Base-by-base conservation (phyloP, 192 early-diverging fungal genomes). In the Chytriomyces confervae region DNA sequence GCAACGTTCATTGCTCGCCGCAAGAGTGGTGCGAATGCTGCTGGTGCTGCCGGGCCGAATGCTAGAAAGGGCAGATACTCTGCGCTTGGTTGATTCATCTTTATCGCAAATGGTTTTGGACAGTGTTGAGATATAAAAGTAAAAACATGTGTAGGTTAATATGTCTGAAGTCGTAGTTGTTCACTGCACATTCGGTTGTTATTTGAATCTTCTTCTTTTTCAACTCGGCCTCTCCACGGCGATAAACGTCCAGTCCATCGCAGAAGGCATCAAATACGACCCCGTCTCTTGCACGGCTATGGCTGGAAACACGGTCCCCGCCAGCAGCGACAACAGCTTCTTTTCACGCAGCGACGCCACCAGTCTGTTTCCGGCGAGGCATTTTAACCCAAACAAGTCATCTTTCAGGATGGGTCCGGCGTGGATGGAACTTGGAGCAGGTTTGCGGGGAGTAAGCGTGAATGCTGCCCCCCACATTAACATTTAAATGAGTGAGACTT, bases 171-270 rank as follows among this genome's bases (percentile, higher is more conserved):
- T 36, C 36, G 36, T 36, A 36, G 36, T 57, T 20, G 5, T 57
- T 57, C 20, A 57, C 20, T 57, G 20, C 53, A 57, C 53, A 57
- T n/a, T 20, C 5, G 13, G 13, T 20, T 57, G 16, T 57, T n/a
- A 57, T 57, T 57, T 20, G 13, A 10, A 20, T 20, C 16, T 5
- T 13, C 5, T 57, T 20, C 20, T 0, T 13, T 57, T 0, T 57
- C 53, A 20, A 57, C 53, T 57, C 13, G 53, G 16, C 53, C 53
- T 20, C 8, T 70, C 69, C 23, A 70, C 69, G 6, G 36, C 23
- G 2, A 27, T 50, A 70, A 70, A 70, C 13, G 27, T 7, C 69
- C 69, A 70, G 50, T 53, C 18, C 69, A 53, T 70, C 16, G 69
- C 50, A 6, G 18, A 23, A 11, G 69, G 50, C 69, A 13, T 6